phyloP scores from a whole-genome alignment of 129 eudicot genomes.

The Centella asiatica region DNA sequence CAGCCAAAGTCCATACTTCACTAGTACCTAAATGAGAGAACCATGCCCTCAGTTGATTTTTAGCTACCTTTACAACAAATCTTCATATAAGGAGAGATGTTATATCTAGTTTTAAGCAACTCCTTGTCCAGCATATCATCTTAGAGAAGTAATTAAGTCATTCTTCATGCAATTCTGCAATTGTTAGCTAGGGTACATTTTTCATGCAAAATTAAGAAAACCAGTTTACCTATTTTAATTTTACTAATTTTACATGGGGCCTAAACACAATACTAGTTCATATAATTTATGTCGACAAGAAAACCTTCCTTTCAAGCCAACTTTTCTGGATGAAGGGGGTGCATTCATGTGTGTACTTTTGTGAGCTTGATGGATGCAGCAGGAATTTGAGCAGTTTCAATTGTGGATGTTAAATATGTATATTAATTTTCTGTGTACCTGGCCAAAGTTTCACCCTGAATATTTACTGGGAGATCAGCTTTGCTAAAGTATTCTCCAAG shows the following conservation, averaged over 20 bases:
- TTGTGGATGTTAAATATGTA: not conserved
- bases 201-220: too few relatives aligned
- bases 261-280: too few relatives aligned
- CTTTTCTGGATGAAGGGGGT: too few relatives aligned
- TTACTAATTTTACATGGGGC: too few relatives aligned
- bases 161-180: not conserved
- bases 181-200: too few relatives aligned
- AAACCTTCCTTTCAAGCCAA: too few relatives aligned
- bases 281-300: too few relatives aligned
- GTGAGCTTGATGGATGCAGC: too few relatives aligned
- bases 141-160: not conserved
- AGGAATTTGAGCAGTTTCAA: not conserved
- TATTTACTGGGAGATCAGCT: not conserved
- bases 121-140: not conserved
- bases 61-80: too few relatives aligned
- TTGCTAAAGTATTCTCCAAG: constrained; percentile 6
- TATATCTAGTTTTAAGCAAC: not conserved
- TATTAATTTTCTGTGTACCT: constrained; percentile 11
- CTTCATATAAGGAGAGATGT: not conserved
- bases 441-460: constrained; percentile 11
- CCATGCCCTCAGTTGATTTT: not conserved
- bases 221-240: too few relatives aligned
- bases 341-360: too few relatives aligned
- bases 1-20: not conserved
- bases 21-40: not conserved